Conservation (phyloP, 768 basidiomycete genomes). For the Leccinum sublutescens region DNA sequence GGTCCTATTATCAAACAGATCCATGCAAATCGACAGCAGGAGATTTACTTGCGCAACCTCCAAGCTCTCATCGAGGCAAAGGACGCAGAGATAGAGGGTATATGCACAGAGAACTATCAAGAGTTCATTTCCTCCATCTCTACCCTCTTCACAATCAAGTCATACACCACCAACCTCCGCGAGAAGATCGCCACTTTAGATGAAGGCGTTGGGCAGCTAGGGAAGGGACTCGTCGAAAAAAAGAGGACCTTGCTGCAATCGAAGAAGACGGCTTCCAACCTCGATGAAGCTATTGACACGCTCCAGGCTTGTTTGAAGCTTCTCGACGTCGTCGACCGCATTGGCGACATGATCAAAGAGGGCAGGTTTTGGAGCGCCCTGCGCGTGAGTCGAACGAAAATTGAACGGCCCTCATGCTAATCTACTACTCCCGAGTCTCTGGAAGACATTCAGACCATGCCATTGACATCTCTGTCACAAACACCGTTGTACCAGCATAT, state of each 20-base stretch:
- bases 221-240: constrained; percentile 87
- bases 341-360: constrained; percentile 89
- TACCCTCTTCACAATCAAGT: constrained; percentile 93
- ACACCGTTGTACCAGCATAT: constrained; percentile 93
- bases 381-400: constrained; percentile 57
- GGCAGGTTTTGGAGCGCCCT: constrained; percentile 97
- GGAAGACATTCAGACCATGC: constrained; percentile 92
- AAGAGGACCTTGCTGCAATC: constrained; percentile 87
- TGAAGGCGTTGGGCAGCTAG: constrained; percentile 83
- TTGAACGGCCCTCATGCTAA: constrained; percentile 28
- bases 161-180: constrained; percentile 91
- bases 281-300: constrained; percentile 96
- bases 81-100: constrained; percentile 93
- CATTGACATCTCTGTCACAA: constrained; percentile 83
- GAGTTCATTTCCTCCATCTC: constrained; percentile 97
- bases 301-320: constrained; percentile 90
- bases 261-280: constrained; percentile 88
- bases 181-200: constrained; percentile 91
- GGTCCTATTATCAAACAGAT: constrained; percentile 95
- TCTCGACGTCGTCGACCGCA: constrained; percentile 88
- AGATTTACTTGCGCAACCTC: constrained; percentile 82
- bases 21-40: constrained; percentile 83
- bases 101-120: constrained; percentile 95
- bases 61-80: constrained; percentile 90
- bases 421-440: constrained; percentile 63